Evolutionary conservation across 2,329 filamentous ascomycete species (phyloP).

Genomic region (Aspergillus neotritici): DNA sequence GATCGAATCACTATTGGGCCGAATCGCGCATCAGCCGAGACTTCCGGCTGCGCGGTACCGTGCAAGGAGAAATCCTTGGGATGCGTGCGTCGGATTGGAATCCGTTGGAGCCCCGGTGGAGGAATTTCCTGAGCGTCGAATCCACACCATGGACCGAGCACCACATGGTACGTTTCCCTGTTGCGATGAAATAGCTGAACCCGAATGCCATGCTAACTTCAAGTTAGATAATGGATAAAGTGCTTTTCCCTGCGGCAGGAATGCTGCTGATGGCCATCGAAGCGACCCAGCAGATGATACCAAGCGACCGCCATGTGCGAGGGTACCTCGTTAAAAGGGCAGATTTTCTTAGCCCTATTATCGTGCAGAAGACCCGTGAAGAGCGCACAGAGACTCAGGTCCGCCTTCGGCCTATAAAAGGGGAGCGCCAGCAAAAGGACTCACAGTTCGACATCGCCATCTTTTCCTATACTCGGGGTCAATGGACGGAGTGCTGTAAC

Average conservation of each 20-base stretch:
- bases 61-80: conserved; percentile 11
- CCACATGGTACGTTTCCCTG: conserved; percentile 15
- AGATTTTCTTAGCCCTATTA: conserved; percentile 27
- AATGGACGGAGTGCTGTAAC: conserved; percentile 30
- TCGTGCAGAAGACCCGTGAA: conserved; percentile 24
- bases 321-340: conserved; percentile 26
- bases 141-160: conserved; percentile 19
- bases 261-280: conserved; percentile 31
- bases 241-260: conserved; percentile 30
- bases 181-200: no score
- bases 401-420: conserved; percentile 22
- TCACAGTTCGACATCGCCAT: conserved; percentile 27
- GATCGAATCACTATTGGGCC: conserved; percentile 11
- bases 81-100: conserved; percentile 5
- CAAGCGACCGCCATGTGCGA: conserved; percentile 10
- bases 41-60: conserved; percentile 12
- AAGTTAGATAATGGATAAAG: conserved; percentile 5
- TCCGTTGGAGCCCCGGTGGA: conserved; percentile 16
- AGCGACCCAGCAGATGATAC: conserved; percentile 19
- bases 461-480: conserved; percentile 19
- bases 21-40: conserved; percentile 14
- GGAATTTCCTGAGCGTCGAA: conserved; percentile 16
- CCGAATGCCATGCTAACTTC: no score
- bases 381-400: conserved; percentile 27
- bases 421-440: conserved; percentile 19